Base-by-base conservation (phyloP, 805 yeast species). In the Kodamaea kakaduensis region DNA sequence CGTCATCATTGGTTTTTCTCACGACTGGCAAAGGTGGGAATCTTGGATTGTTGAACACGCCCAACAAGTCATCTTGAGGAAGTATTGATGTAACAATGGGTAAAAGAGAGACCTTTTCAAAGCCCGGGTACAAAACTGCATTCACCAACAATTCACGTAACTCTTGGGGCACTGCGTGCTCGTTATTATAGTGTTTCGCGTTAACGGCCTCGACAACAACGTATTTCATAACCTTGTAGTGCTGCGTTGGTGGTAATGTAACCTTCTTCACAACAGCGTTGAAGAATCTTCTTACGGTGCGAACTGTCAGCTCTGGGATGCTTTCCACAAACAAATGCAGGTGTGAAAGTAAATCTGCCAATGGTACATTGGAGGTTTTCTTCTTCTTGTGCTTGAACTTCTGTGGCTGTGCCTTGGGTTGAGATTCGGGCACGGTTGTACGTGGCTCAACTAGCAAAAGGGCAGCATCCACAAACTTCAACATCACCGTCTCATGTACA, bases 21-120 rank as follows among this genome's bases (percentile, higher is more conserved):
- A 13, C 26, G 4, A 22, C 47, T 5, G 66, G 63, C 32, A 61
- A 48, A 6, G 66, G 67, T 3, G 96, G 95, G 46, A 86, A 74
- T 48, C 93, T 68, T 26, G 96, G 95, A 48, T 83, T 82, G 36
- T 76, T 71, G 46, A 85, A 66, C 1, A 82, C 65, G 49, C 84
- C 75, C 26, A 80, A 52, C 14, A 74, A 51, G 6, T 67, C 71
- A 48, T 77, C 75, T 26, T 69, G 56, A 3, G 67, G 67, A 40
- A 82, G 52, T 5, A 83, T 50, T 2, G 66, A 59, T 9, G 76
- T 56, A 1, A 83, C 81, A 39, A 89, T 76, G 6, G 96, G 95
- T 41, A 84, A 64, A 19, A 84, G 67, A 9, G 87, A 79, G 26
- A 73, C 71, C 25, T 73, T 69, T 34, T 78, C 81, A 25, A 65